These are phyloP conservation scores for Closterium sp. DNA, from an alignment of 139 green algal species.

Conservation along the genomic window DNA sequence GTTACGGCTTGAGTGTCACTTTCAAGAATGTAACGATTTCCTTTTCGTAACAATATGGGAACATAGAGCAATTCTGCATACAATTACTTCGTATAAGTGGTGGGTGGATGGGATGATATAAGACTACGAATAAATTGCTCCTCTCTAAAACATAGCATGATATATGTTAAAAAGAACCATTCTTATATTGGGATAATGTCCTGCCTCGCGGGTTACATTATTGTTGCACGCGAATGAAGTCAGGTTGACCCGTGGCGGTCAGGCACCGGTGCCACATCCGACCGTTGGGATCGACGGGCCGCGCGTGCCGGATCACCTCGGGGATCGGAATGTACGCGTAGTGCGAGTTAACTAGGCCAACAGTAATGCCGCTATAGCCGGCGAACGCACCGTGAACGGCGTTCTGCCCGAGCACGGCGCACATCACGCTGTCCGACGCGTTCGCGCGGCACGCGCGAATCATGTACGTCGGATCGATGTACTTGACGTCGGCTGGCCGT, in stretches of 20 bases:
- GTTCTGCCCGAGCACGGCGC: conserved; percentile 83
- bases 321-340: conserved; percentile 89
- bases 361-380: conserved; percentile 86
- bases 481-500: conserved; percentile 72
- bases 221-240: conserved; percentile 16
- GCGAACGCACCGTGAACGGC: conserved; percentile 85
- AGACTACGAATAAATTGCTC: too few relatives aligned
- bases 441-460: conserved; percentile 85
- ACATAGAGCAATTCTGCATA: too few relatives aligned
- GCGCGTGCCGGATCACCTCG: conserved; percentile 77
- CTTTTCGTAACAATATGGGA: too few relatives aligned
- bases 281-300: conserved; percentile 36
- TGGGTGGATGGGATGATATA: too few relatives aligned
- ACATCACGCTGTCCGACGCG: conserved; percentile 75
- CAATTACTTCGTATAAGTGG: too few relatives aligned
- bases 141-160: too few relatives aligned
- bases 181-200: too few relatives aligned
- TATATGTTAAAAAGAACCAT: too few relatives aligned
- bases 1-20: too few relatives aligned
- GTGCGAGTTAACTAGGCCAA: conserved; percentile 94
- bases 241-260: conserved; percentile 40
- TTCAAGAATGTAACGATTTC: too few relatives aligned
- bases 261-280: conserved; percentile 51
- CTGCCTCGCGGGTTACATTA: too few relatives aligned
- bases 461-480: conserved; percentile 94